Conservation (phyloP, 768 basidiomycete species). For the Hericium alpestre region DNA sequence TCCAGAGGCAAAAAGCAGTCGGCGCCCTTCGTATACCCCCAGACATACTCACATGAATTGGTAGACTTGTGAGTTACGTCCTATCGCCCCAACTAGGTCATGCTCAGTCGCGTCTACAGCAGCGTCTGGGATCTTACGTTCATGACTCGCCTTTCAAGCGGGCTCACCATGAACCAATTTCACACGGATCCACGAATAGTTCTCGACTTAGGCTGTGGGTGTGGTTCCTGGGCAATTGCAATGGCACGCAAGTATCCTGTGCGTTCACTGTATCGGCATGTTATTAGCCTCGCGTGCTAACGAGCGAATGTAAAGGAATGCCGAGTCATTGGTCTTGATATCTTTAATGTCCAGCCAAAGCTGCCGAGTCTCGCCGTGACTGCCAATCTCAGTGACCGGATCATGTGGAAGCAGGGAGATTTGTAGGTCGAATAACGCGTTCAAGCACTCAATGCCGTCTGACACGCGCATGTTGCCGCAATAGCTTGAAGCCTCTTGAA, state of each 20-base stretch:
- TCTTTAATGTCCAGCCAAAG: background rate
- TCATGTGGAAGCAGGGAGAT: slow-evolving; percentile 5
- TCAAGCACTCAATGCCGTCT: background rate
- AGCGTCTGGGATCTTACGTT: slow-evolving; percentile 69
- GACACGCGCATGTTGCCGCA: background rate
- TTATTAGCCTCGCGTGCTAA: too few species aligned
- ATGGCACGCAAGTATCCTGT: slow-evolving; percentile 62
- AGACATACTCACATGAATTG: background rate
- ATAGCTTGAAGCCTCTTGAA: background rate
- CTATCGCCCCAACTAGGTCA: background rate
- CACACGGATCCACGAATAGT: slow-evolving; percentile 38
- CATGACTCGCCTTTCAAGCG: slow-evolving; percentile 34
- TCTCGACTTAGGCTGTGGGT: slow-evolving; percentile 65
- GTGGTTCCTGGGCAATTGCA: slow-evolving; percentile 60
- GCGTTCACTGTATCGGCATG: slow-evolving; percentile 10
- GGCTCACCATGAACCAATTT: slow-evolving; percentile 47
- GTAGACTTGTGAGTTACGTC: slow-evolving; percentile 4
- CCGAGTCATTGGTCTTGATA: background rate
- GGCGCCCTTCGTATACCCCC: background rate
- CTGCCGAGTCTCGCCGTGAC: background rate
- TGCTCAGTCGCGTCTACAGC: slow-evolving; percentile 24
- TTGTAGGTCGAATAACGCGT: slow-evolving; percentile 1
- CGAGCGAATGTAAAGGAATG: background rate
- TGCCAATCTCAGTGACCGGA: slow-evolving; percentile 1
- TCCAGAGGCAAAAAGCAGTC: background rate